Percentiles rank a stretch among this genome's conserved stretches.
These are phyloP conservation scores for Calonectria multiphialidica DNA, from an alignment of 2,329 filamentous ascomycete genomes.

Conservation along the genomic window DNA sequence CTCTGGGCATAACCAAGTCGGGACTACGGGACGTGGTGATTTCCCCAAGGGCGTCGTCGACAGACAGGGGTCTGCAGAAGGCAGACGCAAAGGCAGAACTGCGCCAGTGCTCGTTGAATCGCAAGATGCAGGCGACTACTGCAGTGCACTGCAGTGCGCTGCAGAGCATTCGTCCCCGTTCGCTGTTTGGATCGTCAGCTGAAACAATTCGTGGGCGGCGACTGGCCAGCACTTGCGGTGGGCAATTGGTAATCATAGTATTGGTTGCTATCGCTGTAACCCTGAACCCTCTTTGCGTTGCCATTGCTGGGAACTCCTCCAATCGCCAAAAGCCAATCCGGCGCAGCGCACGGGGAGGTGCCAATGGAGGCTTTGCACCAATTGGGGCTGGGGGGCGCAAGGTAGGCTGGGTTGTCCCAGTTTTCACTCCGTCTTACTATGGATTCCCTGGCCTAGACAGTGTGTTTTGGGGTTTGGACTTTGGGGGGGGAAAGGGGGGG, in stretches of 20 bases:
- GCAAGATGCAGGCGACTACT: slow-evolving; percentile 19
- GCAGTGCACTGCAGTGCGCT: slow-evolving; percentile 19
- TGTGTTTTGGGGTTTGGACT: background rate
- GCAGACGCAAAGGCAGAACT: slow-evolving; percentile 26
- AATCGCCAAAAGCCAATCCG: slow-evolving; percentile 21
- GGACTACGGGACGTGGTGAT: slow-evolving; percentile 5
- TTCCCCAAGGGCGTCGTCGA: slow-evolving; percentile 14
- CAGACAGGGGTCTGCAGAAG: slow-evolving; percentile 15
- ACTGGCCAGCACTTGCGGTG: slow-evolving; percentile 30
- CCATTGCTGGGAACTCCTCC: slow-evolving; percentile 8
- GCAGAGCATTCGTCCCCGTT: slow-evolving; percentile 16
- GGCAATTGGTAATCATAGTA: slow-evolving; percentile 36
- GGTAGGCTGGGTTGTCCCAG: slow-evolving; percentile 31
- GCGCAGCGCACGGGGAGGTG: background rate
- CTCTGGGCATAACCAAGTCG: background rate
- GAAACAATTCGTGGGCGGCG: slow-evolving; percentile 6
- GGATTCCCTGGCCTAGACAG: background rate
- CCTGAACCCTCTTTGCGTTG: slow-evolving; percentile 7
- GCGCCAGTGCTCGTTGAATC: slow-evolving; percentile 4
- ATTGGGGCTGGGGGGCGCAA: slow-evolving; percentile 28
- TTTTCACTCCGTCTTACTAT: slow-evolving; percentile 3
- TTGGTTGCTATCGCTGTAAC: slow-evolving; percentile 31
- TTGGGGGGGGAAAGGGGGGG: background rate
- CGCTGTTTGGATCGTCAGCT: slow-evolving; percentile 21
- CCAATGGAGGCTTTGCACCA: slow-evolving; percentile 30